A percentile compares a stretch with the other conserved stretches of the same genome.
phyloP scores from a whole-genome alignment of 2,329 filamentous ascomycete genomes.

The Gnomoniopsis sp. region DNA sequence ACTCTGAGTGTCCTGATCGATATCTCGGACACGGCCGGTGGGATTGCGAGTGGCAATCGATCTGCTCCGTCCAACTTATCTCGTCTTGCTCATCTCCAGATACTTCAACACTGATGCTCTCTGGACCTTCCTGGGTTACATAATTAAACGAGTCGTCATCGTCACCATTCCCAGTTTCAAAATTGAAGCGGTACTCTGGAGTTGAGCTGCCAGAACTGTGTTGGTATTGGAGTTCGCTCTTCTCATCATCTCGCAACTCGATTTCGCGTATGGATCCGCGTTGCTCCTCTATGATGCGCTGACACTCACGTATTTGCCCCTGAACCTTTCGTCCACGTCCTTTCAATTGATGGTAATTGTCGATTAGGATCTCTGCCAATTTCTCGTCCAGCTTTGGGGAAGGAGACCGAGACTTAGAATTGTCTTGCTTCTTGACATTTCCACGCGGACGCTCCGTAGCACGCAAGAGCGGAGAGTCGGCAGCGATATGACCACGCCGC shows the following conservation, averaged over 20 bases:
- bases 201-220: background rate
- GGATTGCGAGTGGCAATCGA: no score
- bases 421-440: background rate
- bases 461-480: conserved; percentile 2
- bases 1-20: background rate
- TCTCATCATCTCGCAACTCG: no score
- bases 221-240: background rate
- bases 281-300: background rate
- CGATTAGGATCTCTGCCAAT: background rate
- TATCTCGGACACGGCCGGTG: no score
- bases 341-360: background rate
- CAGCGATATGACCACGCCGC: conserved; percentile 2
- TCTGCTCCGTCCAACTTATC: no score
- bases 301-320: background rate
- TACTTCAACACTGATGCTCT: background rate
- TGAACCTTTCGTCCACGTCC: background rate
- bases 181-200: background rate
- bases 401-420: background rate
- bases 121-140: background rate
- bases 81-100: background rate
- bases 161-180: background rate
- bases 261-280: no score
- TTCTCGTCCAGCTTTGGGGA: background rate
- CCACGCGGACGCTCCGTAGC: background rate
- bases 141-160: background rate